Percentiles rank a stretch among this genome's conserved stretches.
Conservation (phyloP, 441 rosid species). For the Melastoma candidum region DNA sequence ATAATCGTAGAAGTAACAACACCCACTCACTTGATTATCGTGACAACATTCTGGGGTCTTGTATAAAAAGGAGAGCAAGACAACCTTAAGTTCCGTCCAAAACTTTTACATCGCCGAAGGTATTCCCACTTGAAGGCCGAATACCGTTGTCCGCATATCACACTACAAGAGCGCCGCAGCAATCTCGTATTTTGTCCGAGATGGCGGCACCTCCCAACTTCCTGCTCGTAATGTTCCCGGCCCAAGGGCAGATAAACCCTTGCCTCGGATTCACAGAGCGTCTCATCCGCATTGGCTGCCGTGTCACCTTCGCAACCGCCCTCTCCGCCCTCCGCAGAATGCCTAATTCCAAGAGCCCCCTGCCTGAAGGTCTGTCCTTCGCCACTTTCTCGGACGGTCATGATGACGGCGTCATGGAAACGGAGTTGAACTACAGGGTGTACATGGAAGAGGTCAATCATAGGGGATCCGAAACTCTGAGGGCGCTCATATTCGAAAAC, state of each 20-base stretch:
- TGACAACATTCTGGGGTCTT: too few species aligned
- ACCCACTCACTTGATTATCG: too few species aligned
- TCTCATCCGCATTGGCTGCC: conserved; percentile 27
- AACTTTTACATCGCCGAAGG: too few species aligned
- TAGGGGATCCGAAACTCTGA: conserved; percentile 28
- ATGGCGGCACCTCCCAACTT: conserved; percentile 16
- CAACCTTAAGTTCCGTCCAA: too few species aligned
- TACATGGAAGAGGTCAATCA: conserved; percentile 27
- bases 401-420: conserved; percentile 18
- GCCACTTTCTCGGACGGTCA: conserved; percentile 51
- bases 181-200: too few species aligned
- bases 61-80: too few species aligned
- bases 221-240: conserved; percentile 23
- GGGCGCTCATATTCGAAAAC: conserved; percentile 21
- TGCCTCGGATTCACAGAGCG: conserved; percentile 47
- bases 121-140: too few species aligned
- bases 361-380: conserved; percentile 23
- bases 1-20: too few species aligned
- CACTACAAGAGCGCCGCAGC: too few species aligned
- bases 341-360: conserved; percentile 6
- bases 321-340: conserved; percentile 36
- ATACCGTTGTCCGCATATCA: too few species aligned
- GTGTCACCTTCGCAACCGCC: conserved; percentile 36
- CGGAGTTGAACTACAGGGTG: conserved; percentile 20
- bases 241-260: conserved; percentile 48